Evolutionary conservation across 2,329 filamentous ascomycete species (phyloP).

Genomic region (Polytolypa hystricis): DNA sequence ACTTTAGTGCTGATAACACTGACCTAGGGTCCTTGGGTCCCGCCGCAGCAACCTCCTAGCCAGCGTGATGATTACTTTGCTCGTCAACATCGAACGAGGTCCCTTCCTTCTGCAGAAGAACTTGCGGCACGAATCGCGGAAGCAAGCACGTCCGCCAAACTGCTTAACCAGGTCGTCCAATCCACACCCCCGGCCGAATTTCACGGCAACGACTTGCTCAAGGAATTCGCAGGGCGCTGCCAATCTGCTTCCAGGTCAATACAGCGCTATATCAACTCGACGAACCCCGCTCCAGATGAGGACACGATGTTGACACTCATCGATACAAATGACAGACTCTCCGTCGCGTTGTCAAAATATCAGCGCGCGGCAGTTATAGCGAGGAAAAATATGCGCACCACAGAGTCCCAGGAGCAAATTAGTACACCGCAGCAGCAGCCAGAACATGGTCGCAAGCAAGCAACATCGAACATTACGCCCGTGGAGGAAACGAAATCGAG

Average conservation of each 20-base stretch:
- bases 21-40: too few relatives aligned
- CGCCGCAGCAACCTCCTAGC: constrained; percentile 1
- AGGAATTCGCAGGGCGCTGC: constrained; percentile 83
- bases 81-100: constrained; percentile 23
- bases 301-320: constrained; percentile 89
- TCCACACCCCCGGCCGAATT: constrained; percentile 70
- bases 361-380: constrained; percentile 62
- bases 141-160: constrained; percentile 76
- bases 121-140: constrained; percentile 77
- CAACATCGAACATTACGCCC: background rate
- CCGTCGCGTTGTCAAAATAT: constrained; percentile 70
- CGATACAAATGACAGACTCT: constrained; percentile 85
- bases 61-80: constrained; percentile 14
- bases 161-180: constrained; percentile 84
- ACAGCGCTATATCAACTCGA: constrained; percentile 72
- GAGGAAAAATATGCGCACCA: constrained; percentile 27
- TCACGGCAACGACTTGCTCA: constrained; percentile 73
- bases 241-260: constrained; percentile 68
- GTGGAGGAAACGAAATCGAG: constrained; percentile 1
- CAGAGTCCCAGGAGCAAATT: background rate
- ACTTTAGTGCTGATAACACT: too few relatives aligned
- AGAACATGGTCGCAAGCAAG: constrained; percentile 1
- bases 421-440: background rate
- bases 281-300: constrained; percentile 74
- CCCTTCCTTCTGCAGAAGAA: constrained; percentile 58